Conservation (phyloP, 2,329 filamentous ascomycete species). For the Colletotrichum lentis region DNA sequence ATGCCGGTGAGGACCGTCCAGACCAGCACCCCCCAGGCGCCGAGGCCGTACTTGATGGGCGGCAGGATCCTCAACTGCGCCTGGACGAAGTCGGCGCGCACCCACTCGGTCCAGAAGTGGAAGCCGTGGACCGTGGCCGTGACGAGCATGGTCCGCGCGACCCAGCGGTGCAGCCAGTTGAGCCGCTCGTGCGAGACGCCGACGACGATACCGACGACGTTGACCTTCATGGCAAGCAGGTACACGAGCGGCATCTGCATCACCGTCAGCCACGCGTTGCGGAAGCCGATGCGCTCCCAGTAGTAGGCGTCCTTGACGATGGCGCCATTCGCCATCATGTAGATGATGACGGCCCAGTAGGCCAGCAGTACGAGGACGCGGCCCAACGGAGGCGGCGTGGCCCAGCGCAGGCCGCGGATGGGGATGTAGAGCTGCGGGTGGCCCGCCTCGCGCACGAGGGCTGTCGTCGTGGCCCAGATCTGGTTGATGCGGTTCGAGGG, state of each 20-base stretch:
- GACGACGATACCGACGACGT: conserved; percentile 65
- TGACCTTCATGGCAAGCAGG: conserved; percentile 67
- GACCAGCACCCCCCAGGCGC: conserved; percentile 70
- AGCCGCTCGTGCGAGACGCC: conserved; percentile 73
- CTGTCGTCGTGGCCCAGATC: conserved; percentile 66
- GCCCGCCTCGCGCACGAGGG: conserved; percentile 63
- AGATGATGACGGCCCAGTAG: conserved; percentile 68
- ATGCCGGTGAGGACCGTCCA: conserved; percentile 72
- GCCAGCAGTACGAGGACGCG: conserved; percentile 60
- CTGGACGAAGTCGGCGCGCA: conserved; percentile 64
- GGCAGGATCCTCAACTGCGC: conserved; percentile 66
- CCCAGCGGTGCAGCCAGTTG: conserved; percentile 79
- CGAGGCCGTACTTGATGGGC: conserved; percentile 67
- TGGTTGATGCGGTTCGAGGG: conserved; percentile 58
- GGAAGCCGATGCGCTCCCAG: conserved; percentile 72
- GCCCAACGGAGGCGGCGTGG: conserved; percentile 67
- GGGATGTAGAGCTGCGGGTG: conserved; percentile 64
- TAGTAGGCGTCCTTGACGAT: conserved; percentile 62
- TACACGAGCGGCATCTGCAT: conserved; percentile 72
- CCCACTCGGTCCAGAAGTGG: conserved; percentile 73
- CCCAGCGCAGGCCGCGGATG: conserved; percentile 58
- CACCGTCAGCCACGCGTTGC: conserved; percentile 72
- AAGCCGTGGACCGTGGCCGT: conserved; percentile 75
- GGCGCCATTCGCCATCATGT: conserved; percentile 62
- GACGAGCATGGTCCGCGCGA: conserved; percentile 72